Evolutionary conservation across 345 rosid species (phyloP), one percentile per base, ranked within the genome.

Genomic region (Geranium rotundifolium): DNA sequence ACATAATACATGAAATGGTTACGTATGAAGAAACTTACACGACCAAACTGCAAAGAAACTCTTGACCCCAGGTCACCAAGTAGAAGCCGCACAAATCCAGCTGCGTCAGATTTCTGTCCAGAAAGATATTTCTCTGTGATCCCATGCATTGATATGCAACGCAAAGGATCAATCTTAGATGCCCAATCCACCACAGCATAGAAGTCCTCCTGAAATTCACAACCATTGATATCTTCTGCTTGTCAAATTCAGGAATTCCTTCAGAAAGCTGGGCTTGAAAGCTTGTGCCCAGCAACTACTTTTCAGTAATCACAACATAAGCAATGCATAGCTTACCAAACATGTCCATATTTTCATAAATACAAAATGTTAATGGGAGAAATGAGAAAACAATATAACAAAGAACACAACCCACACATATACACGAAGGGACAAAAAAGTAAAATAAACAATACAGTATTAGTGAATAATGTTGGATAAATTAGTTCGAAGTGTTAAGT

Each of bases 101-200:
- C 99, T 61, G 99, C 96, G 79, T 95, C 99, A 79, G 95, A 96
- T 82, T 89, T 92, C 78, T 95, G 99, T 63, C 96, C 95, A 74
- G 99, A 93, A 55, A 90, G 87, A 77, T 90, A 90, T 27, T 87
- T 83, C 73, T 93, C 97, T 54, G 99, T 93, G 71, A 87, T 87
- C 67, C 99, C 99, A 83, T 90, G 91, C 97, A 93, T 90, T 64
- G 99, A 93, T 80, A 93, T 88, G 86, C 99, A 90, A 57, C 95
- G 92, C 49, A 93, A 74, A 65, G 99, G 97, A 73, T 93, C 99
- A 54, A 88, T 86, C 79, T 88, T 93, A 80, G 90, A 93, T 56
- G 99, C 99, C 99, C 99, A 93, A 77, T 93, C 99, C 69, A 93
- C 96, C 66, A 93, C 96, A 69, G 99, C 96, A 79, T 82, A 90